Percentiles rank a stretch among this genome's conserved stretches.
Evolutionary conservation across 2,329 filamentous ascomycete genomes (phyloP).

Genomic region (Sporothrix globosa): DNA sequence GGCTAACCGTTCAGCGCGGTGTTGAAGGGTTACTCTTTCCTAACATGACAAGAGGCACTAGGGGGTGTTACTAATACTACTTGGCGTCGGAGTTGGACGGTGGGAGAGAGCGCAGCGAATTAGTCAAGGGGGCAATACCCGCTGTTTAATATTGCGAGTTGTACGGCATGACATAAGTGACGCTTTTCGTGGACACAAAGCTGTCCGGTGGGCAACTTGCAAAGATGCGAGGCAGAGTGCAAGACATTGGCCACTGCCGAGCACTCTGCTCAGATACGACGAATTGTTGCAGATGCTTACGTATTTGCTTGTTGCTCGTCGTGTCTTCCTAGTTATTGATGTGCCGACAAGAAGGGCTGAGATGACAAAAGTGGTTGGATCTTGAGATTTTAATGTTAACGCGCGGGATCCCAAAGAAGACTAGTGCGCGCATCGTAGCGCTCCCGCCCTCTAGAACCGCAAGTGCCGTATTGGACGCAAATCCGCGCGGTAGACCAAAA

Average conservation of each 20-base stretch:
- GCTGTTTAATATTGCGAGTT: too few species aligned
- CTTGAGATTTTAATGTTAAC: neutral
- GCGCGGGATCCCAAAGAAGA: conserved; percentile 29
- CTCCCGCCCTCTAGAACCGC: neutral
- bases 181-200: neutral
- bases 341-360: neutral
- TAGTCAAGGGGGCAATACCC: neutral
- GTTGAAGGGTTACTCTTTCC: neutral
- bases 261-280: neutral
- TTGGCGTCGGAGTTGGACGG: too few species aligned
- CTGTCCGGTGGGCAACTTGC: neutral
- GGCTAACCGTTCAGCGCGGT: too few species aligned
- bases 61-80: too few species aligned
- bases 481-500: neutral
- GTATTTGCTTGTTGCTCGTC: neutral
- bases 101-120: too few species aligned
- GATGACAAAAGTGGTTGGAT: neutral
- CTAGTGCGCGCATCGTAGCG: conserved; percentile 1
- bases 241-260: neutral
- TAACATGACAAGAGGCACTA: too few species aligned
- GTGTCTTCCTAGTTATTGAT: neutral
- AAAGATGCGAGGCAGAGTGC: neutral
- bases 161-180: too few species aligned
- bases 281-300: too few species aligned
- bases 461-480: too few species aligned